These are phyloP conservation scores for Neocallimastix lanati DNA, from an alignment of 192 early-diverging fungal genomes.

Conservation along the genomic window DNA sequence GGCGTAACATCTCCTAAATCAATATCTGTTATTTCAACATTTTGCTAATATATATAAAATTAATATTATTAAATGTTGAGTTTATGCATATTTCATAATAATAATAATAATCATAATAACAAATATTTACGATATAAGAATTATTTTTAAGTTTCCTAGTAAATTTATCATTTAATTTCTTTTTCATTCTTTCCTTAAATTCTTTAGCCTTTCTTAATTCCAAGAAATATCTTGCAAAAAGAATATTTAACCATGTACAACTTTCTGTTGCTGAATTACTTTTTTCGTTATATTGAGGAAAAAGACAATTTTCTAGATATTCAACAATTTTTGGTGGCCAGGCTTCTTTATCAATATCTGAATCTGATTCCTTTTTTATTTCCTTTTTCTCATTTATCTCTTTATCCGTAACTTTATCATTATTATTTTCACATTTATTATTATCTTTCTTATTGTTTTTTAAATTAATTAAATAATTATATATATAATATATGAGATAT, in stretches of 20 bases:
- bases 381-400: neutral
- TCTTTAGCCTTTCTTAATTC: neutral
- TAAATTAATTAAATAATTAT: neutral
- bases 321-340: neutral
- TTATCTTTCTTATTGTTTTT: neutral
- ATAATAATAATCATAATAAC: too few species aligned
- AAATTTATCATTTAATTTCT: neutral
- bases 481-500: neutral
- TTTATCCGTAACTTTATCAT: too few species aligned
- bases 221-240: neutral
- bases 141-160: neutral
- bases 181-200: neutral
- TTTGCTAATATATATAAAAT: neutral
- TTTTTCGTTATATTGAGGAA: neutral
- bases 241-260: neutral
- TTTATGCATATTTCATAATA: too few species aligned
- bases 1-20: neutral
- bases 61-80: too few species aligned
- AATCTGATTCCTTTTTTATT: neutral
- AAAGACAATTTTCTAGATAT: neutral
- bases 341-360: neutral
- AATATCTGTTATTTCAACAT: neutral
- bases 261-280: neutral
- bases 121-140: neutral
- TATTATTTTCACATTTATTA: neutral